Evolutionary conservation across 441 rosid species (phyloP).

Genomic region (Jatropha multifida): DNA sequence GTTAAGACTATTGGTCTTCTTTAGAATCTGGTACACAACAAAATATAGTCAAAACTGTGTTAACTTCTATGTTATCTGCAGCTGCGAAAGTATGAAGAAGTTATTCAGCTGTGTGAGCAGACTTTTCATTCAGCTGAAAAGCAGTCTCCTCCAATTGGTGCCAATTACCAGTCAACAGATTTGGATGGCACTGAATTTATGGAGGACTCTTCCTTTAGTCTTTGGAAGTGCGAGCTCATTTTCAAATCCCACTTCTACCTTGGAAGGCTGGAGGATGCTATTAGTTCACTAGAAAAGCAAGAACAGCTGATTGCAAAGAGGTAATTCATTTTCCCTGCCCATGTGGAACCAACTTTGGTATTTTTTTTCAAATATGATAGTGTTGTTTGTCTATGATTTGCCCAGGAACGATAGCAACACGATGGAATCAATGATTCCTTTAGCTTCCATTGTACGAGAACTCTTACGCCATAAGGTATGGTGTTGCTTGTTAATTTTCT

Average conservation of each 20-base stretch:
- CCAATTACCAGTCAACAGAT: conserved; percentile 30
- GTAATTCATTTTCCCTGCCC: conserved; percentile 33
- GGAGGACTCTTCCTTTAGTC: conserved; percentile 45
- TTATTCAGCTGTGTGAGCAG: conserved; percentile 78
- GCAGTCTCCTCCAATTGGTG: conserved; percentile 41
- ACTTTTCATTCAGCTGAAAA: conserved; percentile 70
- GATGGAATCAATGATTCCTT: conserved; percentile 57
- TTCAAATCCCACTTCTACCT: conserved; percentile 71
- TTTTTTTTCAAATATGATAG: conserved; percentile 21
- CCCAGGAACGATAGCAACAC: conserved; percentile 42
- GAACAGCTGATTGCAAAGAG: conserved; percentile 43
- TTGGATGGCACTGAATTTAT: conserved; percentile 37
- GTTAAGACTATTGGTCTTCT: conserved; percentile 8
- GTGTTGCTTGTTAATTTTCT: conserved; percentile 14
- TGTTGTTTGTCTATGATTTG: conserved; percentile 21
- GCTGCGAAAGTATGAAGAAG: conserved; percentile 83
- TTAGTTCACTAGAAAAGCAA: conserved; percentile 63
- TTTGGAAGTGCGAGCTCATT: conserved; percentile 66
- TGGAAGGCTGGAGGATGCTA: conserved; percentile 92
- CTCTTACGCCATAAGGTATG: conserved; percentile 77
- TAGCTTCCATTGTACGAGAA: conserved; percentile 60
- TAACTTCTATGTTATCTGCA: conserved; percentile 41
- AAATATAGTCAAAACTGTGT: conserved; percentile 12
- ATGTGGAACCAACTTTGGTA: conserved; percentile 1
- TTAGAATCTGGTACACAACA: conserved; percentile 16